Evolutionary conservation across 805 yeast genomes (phyloP).

Genomic region (Candida sphagnicola): DNA sequence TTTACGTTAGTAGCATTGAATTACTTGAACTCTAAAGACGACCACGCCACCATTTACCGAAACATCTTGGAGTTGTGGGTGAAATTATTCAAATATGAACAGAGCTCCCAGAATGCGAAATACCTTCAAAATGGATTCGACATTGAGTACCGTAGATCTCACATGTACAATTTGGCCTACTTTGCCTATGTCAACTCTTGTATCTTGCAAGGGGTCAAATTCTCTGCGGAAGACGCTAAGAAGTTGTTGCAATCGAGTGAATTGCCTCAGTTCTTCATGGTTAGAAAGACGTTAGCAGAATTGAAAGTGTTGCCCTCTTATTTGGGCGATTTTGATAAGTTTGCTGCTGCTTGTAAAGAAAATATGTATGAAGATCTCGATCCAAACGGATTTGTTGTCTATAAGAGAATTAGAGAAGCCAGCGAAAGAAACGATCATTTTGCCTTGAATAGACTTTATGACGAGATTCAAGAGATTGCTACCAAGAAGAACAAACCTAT

Average conservation of each 20-base stretch:
- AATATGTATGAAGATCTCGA: constrained; percentile 14
- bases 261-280: constrained; percentile 5
- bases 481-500: constrained; percentile 26
- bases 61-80: constrained; percentile 32
- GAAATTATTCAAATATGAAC: constrained; percentile 22
- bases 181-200: constrained; percentile 33
- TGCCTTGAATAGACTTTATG: constrained; percentile 18
- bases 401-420: constrained; percentile 18
- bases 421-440: constrained; percentile 14
- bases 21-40: constrained; percentile 13
- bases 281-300: constrained; percentile 4
- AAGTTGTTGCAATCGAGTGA: constrained; percentile 24
- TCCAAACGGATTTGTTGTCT: constrained; percentile 28
- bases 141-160: constrained; percentile 4
- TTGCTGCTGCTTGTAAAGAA: constrained; percentile 4
- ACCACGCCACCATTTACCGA: constrained; percentile 13
- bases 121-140: constrained; percentile 3
- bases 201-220: constrained; percentile 17
- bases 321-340: constrained; percentile 4
- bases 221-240: constrained; percentile 19
- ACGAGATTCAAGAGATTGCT: constrained; percentile 21
- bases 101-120: not conserved
- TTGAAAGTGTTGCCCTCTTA: constrained; percentile 3
- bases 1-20: constrained; percentile 19
- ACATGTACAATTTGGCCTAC: constrained; percentile 23